Percentiles rank a stretch among this genome's conserved stretches.
Conservation (phyloP, 805 yeast genomes). For the Torulaspora indica region DNA sequence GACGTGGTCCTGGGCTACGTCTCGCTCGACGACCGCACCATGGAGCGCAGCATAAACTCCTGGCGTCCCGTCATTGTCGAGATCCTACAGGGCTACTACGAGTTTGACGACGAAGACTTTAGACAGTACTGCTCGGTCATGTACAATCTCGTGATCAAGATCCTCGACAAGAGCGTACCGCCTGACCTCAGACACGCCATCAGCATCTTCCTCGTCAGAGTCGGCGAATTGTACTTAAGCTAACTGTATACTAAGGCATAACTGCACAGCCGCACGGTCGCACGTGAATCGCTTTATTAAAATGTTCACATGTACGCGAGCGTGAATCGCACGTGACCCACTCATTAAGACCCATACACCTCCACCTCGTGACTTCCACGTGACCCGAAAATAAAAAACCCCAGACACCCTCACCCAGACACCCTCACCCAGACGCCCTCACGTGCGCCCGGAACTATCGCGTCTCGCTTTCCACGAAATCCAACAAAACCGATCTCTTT, state of each 20-base stretch:
- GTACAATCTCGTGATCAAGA: conserved; percentile 53
- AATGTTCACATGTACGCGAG: too few relatives aligned
- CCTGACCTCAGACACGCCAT: conserved; percentile 59
- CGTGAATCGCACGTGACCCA: too few relatives aligned
- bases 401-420: too few relatives aligned
- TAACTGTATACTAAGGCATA: background rate
- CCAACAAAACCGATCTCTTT: too few relatives aligned
- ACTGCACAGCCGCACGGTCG: too few relatives aligned
- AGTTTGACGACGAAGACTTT: conserved; percentile 72
- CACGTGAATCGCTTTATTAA: too few relatives aligned
- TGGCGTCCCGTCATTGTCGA: conserved; percentile 93
- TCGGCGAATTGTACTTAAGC: conserved; percentile 48
- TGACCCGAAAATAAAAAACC: too few relatives aligned
- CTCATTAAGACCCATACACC: too few relatives aligned
- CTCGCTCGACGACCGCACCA: conserved; percentile 63
- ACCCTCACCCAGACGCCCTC: too few relatives aligned
- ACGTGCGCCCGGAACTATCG: too few relatives aligned
- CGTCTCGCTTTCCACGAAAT: too few relatives aligned
- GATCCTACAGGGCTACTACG: conserved; percentile 75
- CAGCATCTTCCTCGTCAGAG: conserved; percentile 52
- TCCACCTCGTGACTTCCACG: too few relatives aligned
- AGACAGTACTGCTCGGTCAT: conserved; percentile 51
- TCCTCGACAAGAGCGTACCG: conserved; percentile 58
- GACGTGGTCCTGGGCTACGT: conserved; percentile 66
- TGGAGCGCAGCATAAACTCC: conserved; percentile 73